Base-by-base conservation (phyloP, 2,329 filamentous ascomycete species). In the Trichothecium sympodiale region DNA sequence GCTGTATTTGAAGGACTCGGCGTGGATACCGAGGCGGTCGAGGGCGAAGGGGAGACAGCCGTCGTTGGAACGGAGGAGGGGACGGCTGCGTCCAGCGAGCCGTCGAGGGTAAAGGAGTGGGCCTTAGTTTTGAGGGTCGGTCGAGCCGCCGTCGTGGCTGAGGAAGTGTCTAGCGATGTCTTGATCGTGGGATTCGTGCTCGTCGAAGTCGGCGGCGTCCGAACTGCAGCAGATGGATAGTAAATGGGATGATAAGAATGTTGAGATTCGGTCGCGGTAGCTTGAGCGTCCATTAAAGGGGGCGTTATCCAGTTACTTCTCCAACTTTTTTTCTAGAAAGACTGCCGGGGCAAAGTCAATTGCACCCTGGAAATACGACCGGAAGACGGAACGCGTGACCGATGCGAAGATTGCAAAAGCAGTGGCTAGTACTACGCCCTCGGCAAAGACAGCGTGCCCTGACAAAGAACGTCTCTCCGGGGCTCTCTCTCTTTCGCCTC, bases 271-370 rank as follows among this genome's bases (percentile, higher is more conserved):
- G 56, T 51, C 43, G 55, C 47, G 41, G 57, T 49, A 40, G 54
- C 53, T 49, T 54, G 51, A 49, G 53, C 46, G 52, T 60, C 57
- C 57, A 60, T 59, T 53, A 57, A 60, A 25, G 20, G 20, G 20
- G 20, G 20, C 20, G 20, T 25, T 25, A 25, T 25, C 6, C 20
- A 25, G 20, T 10, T 6, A 10, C 10, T 25, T 10, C 10, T 10
- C 20, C 6, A 25, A 6, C 10, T 25, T 25, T 25, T 25, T 25
- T 25, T 25, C 20, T 25, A 25, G 20, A 25, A 25, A 10, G 20
- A 25, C 20, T 25, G 6, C n/a, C 20, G 6, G 20, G 39, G 27
- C 4, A 17, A 17, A 26, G 26, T n/a, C 17, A 17, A 28, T 36
- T 29, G 34, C 34, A 26, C 20, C 20, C 20, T 25, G 20, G 20